Base-by-base conservation (phyloP, 129 eudicot species). In the Glebionis coronaria region DNA sequence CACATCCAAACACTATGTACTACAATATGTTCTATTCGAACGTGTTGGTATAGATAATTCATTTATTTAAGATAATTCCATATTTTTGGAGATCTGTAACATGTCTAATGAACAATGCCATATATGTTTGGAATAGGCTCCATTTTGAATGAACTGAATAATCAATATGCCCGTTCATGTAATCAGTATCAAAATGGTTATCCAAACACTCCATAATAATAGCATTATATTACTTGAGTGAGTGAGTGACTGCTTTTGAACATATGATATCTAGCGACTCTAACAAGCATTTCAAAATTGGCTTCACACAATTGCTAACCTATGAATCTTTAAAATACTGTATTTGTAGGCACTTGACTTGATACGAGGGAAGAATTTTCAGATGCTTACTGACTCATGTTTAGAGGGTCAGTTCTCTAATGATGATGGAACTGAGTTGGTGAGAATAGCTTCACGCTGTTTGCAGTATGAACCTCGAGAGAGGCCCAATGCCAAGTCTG, bases 401-500 rank as follows among this genome's bases (percentile, higher is more conserved):
- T 74, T 91, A 79, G 97, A 91, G 79, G 96, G 97, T 52, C 90
- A 91, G 59, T 87, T 91, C 66, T 67, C 96, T 23, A 91, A 91
- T 65, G 97, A 88, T 61, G 97, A 91, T 75, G 97, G 93, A 52
- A 88, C 96, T 5, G 96, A 84, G 63, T 64, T 91, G 81, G 92
- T 91, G 44, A 71, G 90, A 21, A 74, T 91, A 42, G 97, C 97
- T 53, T 82, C 97, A 12, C 96, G 88, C 0, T 91, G 97, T 80
- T 81, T 91, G 84, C 97, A 91, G 60, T 91, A 82, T 74, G 97
- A 91, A 73, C 86, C 95, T 38, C 89, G 97, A 53, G 97, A 91
- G 55, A 84, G 97, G 76, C 97, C 97, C 59, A 91, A 83, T 65
- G 85, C 92, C 5, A 85, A 83, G 68, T 76, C 86, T 61, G 82